phyloP scores from a whole-genome alignment of 169 alveolate genomes.

The Eimeria brunetti region DNA sequence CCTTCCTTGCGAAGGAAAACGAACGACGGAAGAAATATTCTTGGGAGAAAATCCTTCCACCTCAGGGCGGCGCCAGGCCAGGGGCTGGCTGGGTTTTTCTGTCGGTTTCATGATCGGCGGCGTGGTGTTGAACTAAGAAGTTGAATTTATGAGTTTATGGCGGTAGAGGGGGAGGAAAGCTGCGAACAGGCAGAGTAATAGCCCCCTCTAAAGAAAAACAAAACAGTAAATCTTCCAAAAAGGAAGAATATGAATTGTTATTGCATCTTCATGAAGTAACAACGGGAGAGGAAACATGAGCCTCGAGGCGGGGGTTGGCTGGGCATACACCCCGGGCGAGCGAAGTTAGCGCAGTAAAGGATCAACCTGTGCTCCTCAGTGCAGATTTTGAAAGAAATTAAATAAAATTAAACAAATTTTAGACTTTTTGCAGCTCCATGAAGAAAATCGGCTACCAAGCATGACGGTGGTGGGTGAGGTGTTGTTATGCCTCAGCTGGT shows the following conservation, averaged over 20 bases:
- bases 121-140: neutral
- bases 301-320: neutral
- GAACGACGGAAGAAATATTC: conserved; percentile 47
- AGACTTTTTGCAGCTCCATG: neutral
- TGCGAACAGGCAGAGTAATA: neutral
- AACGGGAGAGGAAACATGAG: neutral
- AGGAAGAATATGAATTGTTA: neutral
- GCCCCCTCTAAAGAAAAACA: neutral
- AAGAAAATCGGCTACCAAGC: neutral
- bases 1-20: neutral
- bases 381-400: neutral
- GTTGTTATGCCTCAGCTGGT: conserved; percentile 22
- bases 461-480: conserved; percentile 19
- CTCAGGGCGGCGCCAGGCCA: conserved; percentile 13
- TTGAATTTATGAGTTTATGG: neutral
- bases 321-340: neutral
- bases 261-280: neutral
- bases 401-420: neutral
- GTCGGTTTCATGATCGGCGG: neutral
- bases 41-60: neutral
- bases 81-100: neutral
- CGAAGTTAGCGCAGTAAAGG: neutral
- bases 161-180: neutral
- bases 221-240: neutral
- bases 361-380: neutral